Evolutionary conservation across 1,139 yeast species (phyloP).

Genomic region (Kodamaea ohmeri): DNA sequence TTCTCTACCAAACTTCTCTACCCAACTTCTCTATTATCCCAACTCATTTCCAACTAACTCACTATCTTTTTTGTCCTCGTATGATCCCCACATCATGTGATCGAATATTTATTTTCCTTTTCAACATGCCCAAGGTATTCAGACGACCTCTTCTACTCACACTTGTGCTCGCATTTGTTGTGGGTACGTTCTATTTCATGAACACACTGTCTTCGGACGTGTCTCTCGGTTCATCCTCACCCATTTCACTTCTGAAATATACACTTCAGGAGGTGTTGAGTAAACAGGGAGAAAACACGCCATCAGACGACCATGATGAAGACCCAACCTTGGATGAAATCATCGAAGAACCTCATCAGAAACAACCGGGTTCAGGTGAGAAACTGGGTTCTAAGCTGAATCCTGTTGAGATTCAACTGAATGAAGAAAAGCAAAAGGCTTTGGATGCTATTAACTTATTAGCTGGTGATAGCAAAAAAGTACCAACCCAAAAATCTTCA

Average conservation of each 20-base stretch:
- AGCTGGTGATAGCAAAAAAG: not conserved
- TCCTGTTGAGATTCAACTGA: no score
- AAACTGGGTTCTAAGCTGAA: no score
- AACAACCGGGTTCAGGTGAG: no score
- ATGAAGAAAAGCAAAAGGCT: conserved; percentile 4
- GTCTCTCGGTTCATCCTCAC: conserved; percentile 26
- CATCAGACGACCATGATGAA: conserved; percentile 5
- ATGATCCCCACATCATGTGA: no score
- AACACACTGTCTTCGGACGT: conserved; percentile 19
- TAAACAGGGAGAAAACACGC: not conserved
- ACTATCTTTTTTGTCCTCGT: no score
- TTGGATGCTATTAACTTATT: conserved; percentile 1
- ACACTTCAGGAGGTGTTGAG: conserved; percentile 8
- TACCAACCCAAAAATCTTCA: not conserved
- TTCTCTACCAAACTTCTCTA: no score
- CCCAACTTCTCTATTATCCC: no score
- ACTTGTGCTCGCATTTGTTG: conserved; percentile 22
- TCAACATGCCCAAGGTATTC: conserved; percentile 19
- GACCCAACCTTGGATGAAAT: not conserved
- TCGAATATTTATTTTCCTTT: not conserved
- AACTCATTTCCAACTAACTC: no score
- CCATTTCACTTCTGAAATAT: conserved; percentile 15
- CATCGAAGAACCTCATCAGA: no score
- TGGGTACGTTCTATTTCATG: conserved; percentile 29
- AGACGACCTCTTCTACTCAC: conserved; percentile 29